phyloP scores from a whole-genome alignment of 305 asterid species.

The Salvia sclarea region DNA sequence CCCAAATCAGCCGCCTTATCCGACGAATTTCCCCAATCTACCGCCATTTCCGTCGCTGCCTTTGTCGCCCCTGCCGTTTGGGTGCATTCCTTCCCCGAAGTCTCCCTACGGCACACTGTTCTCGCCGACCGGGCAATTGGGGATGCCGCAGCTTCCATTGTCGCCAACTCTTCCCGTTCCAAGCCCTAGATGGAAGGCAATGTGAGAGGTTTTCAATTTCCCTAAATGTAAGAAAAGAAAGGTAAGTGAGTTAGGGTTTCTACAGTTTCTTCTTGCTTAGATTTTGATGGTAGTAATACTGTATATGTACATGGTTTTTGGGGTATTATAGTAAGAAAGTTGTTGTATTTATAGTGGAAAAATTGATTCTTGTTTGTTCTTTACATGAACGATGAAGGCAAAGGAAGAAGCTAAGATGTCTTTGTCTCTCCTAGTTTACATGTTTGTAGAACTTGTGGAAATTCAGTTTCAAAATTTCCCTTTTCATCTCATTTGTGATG shows the following conservation, averaged over 20 bases:
- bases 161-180: slow-evolving; percentile 71
- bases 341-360: slow-evolving; percentile 39
- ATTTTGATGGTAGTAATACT: slow-evolving; percentile 39
- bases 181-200: slow-evolving; percentile 70
- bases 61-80: slow-evolving; percentile 76
- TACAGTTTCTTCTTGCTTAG: slow-evolving; percentile 31
- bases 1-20: slow-evolving; percentile 30
- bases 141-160: slow-evolving; percentile 71
- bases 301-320: slow-evolving; percentile 59
- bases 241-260: slow-evolving; percentile 41
- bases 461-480: neutral
- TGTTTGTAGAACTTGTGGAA: slow-evolving; percentile 24
- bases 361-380: slow-evolving; percentile 42
- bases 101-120: slow-evolving; percentile 64
- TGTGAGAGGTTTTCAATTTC: slow-evolving; percentile 42
- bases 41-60: slow-evolving; percentile 51
- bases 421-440: slow-evolving; percentile 27
- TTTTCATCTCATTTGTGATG: slow-evolving; percentile 9
- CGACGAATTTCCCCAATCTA: slow-evolving; percentile 35
- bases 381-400: slow-evolving; percentile 54
- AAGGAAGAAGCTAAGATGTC: slow-evolving; percentile 39
- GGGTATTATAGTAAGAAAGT: slow-evolving; percentile 43
- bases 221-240: slow-evolving; percentile 5
- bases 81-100: slow-evolving; percentile 75
- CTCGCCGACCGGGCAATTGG: slow-evolving; percentile 69